Percentiles rank a stretch among this genome's conserved stretches.
These are phyloP conservation scores for Ogataea paradorogensis DNA, from an alignment of 805 yeast species.

Conservation along the genomic window DNA sequence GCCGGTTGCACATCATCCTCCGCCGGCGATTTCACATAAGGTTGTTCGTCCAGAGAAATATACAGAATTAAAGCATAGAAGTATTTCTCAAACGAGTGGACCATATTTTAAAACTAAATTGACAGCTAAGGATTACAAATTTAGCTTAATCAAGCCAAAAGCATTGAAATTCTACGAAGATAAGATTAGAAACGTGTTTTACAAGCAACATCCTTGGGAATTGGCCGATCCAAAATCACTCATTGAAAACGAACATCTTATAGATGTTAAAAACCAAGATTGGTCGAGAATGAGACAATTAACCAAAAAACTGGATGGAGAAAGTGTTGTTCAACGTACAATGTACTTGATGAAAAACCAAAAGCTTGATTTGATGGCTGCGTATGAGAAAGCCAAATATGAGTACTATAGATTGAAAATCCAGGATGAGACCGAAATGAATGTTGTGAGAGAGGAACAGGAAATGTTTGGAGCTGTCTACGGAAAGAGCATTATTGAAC, in stretches of 20 bases:
- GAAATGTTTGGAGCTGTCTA: constrained; percentile 80
- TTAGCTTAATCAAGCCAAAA: constrained; percentile 49
- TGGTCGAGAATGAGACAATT: constrained; percentile 81
- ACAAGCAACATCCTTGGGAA: constrained; percentile 98
- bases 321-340: constrained; percentile 77
- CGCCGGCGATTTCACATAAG: constrained; percentile 58
- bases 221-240: constrained; percentile 82
- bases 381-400: constrained; percentile 81
- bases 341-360: constrained; percentile 46
- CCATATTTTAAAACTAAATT: constrained; percentile 45
- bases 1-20: constrained; percentile 82
- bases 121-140: constrained; percentile 34
- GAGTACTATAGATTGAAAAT: constrained; percentile 88
- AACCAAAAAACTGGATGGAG: constrained; percentile 80
- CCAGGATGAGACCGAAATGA: constrained; percentile 72
- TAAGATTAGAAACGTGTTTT: constrained; percentile 75
- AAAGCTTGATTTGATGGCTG: constrained; percentile 46
- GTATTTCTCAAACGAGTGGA: constrained; percentile 20
- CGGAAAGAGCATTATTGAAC: constrained; percentile 57
- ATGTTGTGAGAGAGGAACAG: constrained; percentile 77
- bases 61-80: constrained; percentile 22
- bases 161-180: constrained; percentile 68
- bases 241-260: constrained; percentile 67
- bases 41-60: constrained; percentile 34
- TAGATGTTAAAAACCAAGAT: constrained; percentile 50